Base-by-base conservation (phyloP, 164 flowering plant species). In the Warburgia ugandensis region DNA sequence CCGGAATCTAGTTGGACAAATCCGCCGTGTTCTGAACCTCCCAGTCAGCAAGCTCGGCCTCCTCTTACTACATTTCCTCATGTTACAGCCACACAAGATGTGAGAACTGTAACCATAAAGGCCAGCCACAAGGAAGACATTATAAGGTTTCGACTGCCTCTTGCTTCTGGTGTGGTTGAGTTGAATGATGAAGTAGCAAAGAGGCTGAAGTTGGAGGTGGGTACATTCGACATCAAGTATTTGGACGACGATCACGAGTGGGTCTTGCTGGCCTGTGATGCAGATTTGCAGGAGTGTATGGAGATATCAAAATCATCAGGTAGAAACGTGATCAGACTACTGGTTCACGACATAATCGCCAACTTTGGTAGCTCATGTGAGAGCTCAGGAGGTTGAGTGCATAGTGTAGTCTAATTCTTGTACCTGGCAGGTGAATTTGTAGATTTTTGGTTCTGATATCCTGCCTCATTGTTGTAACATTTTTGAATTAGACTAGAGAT, bases 351-450 rank as follows among this genome's bases (percentile, higher is more conserved):
- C 39, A 44, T 71, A 35, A 41, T 58, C 62, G 40, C 83, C 32
- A 81, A 70, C 64, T 77, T 78, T 16, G 97, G 97, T 10, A 88
- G 99, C 71, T 94, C 97, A 2, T 82, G 86, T 53, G 99, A 82
- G 71, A 94, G 95, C 75, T 73, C 84, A 3, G 86, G 84, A 28
- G 78, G 69, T 39, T 71, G 62, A n/a, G n/a, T n/a, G n/a, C n/a
- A n/a, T n/a, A n/a, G n/a, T n/a, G n/a, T 25, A 23, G n/a, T 54
- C 6, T 9, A 32, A 2, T 16, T 21, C 13, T n/a, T 45, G 49
- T 54, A 11, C 21, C 20, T n/a, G 29, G 64, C 65, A 53, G 61
- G 50, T 45, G 40, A 60, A 60, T 29, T 43, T 62, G 65, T 64
- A 68, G 55, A 61, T 61, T 62, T 60, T 61, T 29, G 57, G 44